Evolutionary conservation across 768 basidiomycete species (phyloP).

Genomic region (Ramaria rubella): DNA sequence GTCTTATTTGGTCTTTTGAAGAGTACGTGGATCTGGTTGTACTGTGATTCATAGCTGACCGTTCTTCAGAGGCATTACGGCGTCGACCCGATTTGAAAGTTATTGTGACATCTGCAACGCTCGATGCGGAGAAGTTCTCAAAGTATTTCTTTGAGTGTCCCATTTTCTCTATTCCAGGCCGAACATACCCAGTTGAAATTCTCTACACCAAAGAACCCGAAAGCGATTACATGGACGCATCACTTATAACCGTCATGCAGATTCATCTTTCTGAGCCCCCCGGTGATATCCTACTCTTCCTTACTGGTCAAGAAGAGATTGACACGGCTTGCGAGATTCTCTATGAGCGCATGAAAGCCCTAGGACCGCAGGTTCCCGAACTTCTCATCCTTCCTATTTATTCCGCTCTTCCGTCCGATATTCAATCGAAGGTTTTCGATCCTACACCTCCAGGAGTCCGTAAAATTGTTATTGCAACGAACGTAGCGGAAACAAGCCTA

Average conservation of each 20-base stretch:
- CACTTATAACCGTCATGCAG: conserved; percentile 98
- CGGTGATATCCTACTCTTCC: conserved; percentile 92
- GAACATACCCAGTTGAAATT: conserved; percentile 96
- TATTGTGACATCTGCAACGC: conserved; percentile 95
- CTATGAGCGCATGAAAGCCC: conserved; percentile 96
- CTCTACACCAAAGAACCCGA: conserved; percentile 99
- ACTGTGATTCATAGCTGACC: conserved; percentile 14
- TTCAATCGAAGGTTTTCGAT: conserved; percentile 96
- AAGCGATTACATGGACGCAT: conserved; percentile 93
- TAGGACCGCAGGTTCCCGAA: conserved; percentile 97
- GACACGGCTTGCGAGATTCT: conserved; percentile 97
- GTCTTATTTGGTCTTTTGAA: conserved; percentile 95
- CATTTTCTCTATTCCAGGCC: conserved; percentile 99
- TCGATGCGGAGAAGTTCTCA: conserved; percentile 99
- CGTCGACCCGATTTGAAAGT: conserved; percentile 93
- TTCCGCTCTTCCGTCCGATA: conserved; percentile 95
- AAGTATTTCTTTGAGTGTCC: conserved; percentile 99
- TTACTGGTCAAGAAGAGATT: conserved; percentile 98
- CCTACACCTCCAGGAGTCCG: conserved; percentile 97
- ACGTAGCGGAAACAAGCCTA: conserved; percentile 96
- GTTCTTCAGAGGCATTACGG: conserved; percentile 77
- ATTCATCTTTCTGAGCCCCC: conserved; percentile 98
- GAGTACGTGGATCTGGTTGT: conserved; percentile 37
- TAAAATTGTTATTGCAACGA: conserved; percentile 99
- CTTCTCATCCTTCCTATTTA: conserved; percentile 96